phyloP scores from a whole-genome alignment of 179 eudicot genomes.

The Nepenthes alata region DNA sequence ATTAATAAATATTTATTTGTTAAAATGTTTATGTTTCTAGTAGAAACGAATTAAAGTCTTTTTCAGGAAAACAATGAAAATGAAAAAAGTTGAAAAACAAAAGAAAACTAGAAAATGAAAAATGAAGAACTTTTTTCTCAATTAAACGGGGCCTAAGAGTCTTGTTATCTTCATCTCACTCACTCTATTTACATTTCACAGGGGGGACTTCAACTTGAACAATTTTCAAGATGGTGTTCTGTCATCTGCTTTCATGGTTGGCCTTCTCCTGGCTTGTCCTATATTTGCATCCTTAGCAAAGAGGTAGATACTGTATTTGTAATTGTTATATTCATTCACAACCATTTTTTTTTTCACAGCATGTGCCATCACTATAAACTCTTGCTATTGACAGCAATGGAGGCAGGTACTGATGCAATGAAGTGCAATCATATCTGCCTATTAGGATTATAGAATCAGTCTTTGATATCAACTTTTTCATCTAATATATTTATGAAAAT shows the following conservation, averaged over 20 bases:
- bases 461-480: not conserved
- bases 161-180: not conserved
- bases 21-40: too few relatives aligned
- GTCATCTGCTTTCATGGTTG: slow-evolving; percentile 95
- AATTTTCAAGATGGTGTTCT: slow-evolving; percentile 82
- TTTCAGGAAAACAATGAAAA: too few relatives aligned
- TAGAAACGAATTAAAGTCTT: too few relatives aligned
- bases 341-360: too few relatives aligned
- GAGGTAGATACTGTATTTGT: slow-evolving; percentile 25
- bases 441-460: not conserved
- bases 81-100: too few relatives aligned
- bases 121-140: not conserved
- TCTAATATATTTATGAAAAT: not conserved
- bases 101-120: too few relatives aligned
- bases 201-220: slow-evolving; percentile 63
- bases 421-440: not conserved
- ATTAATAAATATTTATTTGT: too few relatives aligned
- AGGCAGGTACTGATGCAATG: too few relatives aligned
- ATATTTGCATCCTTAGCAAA: slow-evolving; percentile 69
- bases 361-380: too few relatives aligned
- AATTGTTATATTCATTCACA: too few relatives aligned
- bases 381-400: too few relatives aligned
- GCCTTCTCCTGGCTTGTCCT: slow-evolving; percentile 82
- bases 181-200: slow-evolving; percentile 14
- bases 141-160: not conserved